phyloP scores from a whole-genome alignment of 2,329 filamentous ascomycete species.

The Fusarium sororula region DNA sequence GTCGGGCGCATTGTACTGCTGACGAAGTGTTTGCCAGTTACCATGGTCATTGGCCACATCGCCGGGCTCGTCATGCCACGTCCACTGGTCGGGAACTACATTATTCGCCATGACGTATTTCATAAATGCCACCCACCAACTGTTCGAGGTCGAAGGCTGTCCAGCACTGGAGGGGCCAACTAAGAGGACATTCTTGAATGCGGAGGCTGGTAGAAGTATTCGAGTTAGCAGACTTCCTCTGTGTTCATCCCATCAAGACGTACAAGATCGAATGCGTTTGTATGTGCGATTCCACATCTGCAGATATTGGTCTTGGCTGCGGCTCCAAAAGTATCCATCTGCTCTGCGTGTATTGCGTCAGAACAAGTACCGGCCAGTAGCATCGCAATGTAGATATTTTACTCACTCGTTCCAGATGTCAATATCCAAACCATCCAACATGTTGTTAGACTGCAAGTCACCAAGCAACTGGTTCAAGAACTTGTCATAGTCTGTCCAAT shows the following conservation, averaged over 20 bases:
- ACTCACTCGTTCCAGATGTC: constrained; percentile 6
- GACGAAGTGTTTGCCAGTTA: background rate
- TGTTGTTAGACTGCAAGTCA: background rate
- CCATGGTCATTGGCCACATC: background rate
- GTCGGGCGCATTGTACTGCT: background rate
- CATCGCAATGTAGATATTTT: accelerated
- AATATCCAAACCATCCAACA: background rate
- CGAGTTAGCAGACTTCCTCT: background rate
- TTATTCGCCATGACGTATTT: background rate
- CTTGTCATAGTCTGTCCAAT: background rate
- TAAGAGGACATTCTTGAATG: background rate
- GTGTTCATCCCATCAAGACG: background rate
- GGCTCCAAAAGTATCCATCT: background rate
- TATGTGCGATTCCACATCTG: background rate
- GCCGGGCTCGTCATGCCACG: background rate
- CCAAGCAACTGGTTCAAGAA: background rate
- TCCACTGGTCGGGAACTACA: background rate
- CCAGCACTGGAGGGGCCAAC: background rate
- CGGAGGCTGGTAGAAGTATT: background rate
- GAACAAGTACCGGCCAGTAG: background rate
- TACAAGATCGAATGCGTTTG: background rate
- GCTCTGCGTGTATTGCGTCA: background rate
- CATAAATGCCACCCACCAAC: background rate
- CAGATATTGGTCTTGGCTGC: background rate
- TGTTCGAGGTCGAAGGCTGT: background rate